Conservation (phyloP, 768 basidiomycete species). For the Psilocybe sp. region DNA sequence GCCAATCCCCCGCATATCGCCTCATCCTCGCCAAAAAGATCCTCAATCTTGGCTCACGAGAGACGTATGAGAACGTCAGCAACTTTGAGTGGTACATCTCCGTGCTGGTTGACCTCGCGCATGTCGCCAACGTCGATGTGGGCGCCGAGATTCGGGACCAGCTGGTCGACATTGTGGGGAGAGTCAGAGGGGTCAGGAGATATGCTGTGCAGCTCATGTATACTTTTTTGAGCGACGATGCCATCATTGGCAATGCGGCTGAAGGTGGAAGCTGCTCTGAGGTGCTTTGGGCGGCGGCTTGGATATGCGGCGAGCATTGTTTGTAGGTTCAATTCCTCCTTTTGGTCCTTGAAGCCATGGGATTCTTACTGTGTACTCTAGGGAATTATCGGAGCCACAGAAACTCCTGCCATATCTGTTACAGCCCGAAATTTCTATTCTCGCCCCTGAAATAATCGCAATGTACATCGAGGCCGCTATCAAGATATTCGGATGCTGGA, state of each 20-base stretch:
- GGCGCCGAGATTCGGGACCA: conserved; percentile 79
- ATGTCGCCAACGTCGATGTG: conserved; percentile 79
- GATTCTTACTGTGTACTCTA: conserved; percentile 24
- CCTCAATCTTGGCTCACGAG: conserved; percentile 80
- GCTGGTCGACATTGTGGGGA: conserved; percentile 81
- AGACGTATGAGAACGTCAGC: conserved; percentile 80
- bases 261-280: conserved; percentile 79
- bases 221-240: conserved; percentile 76
- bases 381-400: conserved; percentile 77
- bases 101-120: conserved; percentile 87
- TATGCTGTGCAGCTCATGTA: conserved; percentile 86
- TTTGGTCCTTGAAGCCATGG: background rate
- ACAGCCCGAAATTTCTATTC: conserved; percentile 50
- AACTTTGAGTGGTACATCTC: conserved; percentile 99
- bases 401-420: conserved; percentile 71
- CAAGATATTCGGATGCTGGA: conserved; percentile 89
- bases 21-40: conserved; percentile 78
- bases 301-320: conserved; percentile 95
- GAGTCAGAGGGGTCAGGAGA: conserved; percentile 71
- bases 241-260: conserved; percentile 61
- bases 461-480: conserved; percentile 80
- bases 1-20: conserved; percentile 82
- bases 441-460: conserved; percentile 64
- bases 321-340: conserved; percentile 48
- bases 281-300: conserved; percentile 91